Conservation (phyloP, 1,284 basidiomycete genomes). For the Somion occarium region DNA sequence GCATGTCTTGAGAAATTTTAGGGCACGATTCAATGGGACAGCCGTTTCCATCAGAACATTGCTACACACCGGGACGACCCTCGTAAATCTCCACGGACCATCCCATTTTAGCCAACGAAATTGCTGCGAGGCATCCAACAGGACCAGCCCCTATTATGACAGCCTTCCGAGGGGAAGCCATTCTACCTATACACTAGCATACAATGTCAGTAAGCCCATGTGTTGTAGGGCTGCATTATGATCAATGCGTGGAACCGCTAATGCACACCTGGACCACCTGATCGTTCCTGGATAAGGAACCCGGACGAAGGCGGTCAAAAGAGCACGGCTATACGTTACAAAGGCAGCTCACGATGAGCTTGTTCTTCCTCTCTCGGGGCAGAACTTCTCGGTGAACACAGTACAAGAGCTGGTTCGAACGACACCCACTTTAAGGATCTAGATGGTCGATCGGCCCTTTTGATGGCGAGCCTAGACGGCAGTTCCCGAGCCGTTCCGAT, state of each 20-base stretch:
- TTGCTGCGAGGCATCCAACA: conserved; percentile 89
- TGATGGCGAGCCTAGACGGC: neutral
- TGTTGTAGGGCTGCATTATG: conserved; percentile 10
- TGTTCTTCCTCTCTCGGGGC: no score
- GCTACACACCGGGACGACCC: conserved; percentile 66
- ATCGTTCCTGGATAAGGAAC: neutral
- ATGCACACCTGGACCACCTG: neutral
- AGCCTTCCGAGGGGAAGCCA: conserved; percentile 35
- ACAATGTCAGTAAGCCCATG: conserved; percentile 7
- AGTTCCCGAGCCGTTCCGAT: neutral
- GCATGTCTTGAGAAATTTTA: conserved; percentile 52
- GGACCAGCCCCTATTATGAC: conserved; percentile 85
- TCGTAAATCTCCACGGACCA: conserved; percentile 93
- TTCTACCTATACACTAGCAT: conserved; percentile 5
- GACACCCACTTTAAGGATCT: neutral
- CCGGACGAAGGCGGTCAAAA: neutral
- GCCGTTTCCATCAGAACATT: conserved; percentile 8
- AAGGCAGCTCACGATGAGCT: neutral
- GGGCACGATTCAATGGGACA: conserved; percentile 14
- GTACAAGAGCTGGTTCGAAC: neutral
- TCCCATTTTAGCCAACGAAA: conserved; percentile 82
- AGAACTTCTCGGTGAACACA: neutral
- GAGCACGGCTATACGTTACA: neutral
- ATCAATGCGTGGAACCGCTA: neutral
- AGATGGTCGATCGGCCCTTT: neutral